Evolutionary conservation across 768 basidiomycete species (phyloP).

Genomic region (Mycena epipterygia): DNA sequence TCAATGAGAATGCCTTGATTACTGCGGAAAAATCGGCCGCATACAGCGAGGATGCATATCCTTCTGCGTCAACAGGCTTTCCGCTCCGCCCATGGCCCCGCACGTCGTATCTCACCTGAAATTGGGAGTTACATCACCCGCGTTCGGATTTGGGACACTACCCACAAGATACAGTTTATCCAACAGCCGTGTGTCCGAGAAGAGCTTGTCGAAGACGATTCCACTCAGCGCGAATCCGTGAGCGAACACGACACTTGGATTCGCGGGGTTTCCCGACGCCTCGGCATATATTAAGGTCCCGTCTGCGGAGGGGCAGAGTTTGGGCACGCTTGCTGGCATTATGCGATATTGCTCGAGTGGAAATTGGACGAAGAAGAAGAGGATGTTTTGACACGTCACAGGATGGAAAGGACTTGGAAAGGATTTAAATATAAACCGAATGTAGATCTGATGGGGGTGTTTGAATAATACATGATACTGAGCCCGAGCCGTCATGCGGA

Average conservation of each 20-base stretch:
- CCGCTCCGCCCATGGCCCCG: slow-evolving; percentile 36
- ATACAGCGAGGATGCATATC: slow-evolving; percentile 29
- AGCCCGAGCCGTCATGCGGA: too few relatives aligned
- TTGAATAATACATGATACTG: too few relatives aligned
- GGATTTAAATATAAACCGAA: too few relatives aligned
- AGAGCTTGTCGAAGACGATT: slow-evolving; percentile 47
- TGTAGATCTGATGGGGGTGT: too few relatives aligned
- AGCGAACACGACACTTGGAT: slow-evolving; percentile 50
- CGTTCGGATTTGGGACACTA: not conserved
- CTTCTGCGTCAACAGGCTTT: slow-evolving; percentile 15
- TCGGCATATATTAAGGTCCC: slow-evolving; percentile 51
- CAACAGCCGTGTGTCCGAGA: slow-evolving; percentile 37
- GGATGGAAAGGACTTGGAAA: too few relatives aligned
- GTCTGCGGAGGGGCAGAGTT: slow-evolving; percentile 44
- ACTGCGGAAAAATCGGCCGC: slow-evolving; percentile 37
- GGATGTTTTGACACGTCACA: too few relatives aligned
- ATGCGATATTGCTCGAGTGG: too few relatives aligned
- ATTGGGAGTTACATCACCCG: not conserved
- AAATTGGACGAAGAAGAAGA: too few relatives aligned
- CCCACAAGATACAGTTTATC: slow-evolving; percentile 32
- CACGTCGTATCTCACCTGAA: slow-evolving; percentile 36
- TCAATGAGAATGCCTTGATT: slow-evolving; percentile 14
- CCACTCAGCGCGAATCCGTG: slow-evolving; percentile 49
- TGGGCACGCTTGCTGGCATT: slow-evolving; percentile 8
- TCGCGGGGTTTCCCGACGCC: slow-evolving; percentile 45